phyloP scores from a whole-genome alignment of 306 rosid genomes.

The Hippophae tibetana region DNA sequence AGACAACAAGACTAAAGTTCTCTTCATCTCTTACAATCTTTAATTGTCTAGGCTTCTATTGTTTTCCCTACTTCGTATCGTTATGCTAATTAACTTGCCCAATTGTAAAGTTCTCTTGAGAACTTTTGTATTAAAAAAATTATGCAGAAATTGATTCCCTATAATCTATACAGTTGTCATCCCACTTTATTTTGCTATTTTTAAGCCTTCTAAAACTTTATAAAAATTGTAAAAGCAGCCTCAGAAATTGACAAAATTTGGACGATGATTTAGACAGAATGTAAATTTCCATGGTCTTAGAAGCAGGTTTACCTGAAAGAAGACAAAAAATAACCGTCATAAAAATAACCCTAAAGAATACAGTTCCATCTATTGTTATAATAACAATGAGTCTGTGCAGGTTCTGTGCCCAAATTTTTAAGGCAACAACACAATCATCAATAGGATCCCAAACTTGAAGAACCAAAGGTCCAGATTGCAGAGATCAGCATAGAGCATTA shows the following conservation, averaged over 20 bases:
- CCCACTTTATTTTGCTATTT: neutral
- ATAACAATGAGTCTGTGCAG: conserved; percentile 95
- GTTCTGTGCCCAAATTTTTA: conserved; percentile 61
- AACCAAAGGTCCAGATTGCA: conserved; percentile 93
- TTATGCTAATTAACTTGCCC: neutral
- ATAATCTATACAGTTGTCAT: neutral
- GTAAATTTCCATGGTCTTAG: neutral
- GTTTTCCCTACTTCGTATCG: neutral
- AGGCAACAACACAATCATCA: conserved; percentile 95
- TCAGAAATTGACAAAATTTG: conserved; percentile 3
- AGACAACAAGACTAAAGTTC: neutral
- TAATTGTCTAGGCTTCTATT: neutral
- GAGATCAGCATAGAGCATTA: conserved; percentile 80
- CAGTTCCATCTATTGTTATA: conserved; percentile 54
- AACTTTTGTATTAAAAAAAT: neutral
- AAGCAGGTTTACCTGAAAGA: conserved; percentile 15
- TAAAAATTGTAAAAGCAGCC: conserved; percentile 7
- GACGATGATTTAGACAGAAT: neutral
- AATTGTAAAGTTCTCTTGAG: neutral
- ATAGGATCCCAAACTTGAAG: conserved; percentile 78
- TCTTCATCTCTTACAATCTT: conserved; percentile 2
- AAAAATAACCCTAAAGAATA: conserved; percentile 41
- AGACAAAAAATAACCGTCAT: conserved; percentile 26
- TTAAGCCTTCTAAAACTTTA: neutral
- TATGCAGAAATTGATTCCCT: neutral